phyloP scores from a whole-genome alignment of 2,329 filamentous ascomycete species.

The Huntiella decipiens region DNA sequence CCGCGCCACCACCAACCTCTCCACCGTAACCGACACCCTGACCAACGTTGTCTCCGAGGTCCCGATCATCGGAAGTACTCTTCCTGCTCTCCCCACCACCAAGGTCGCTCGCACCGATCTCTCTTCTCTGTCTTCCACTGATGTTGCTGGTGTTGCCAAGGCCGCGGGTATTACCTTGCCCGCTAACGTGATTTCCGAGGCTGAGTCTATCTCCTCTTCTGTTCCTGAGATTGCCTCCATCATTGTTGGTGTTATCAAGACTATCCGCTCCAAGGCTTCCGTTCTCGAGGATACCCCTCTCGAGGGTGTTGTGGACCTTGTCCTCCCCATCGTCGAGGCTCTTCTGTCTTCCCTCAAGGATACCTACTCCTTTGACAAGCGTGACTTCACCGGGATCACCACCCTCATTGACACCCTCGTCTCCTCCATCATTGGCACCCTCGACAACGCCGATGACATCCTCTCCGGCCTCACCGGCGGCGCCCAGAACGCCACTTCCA shows the following conservation, averaged over 20 bases:
- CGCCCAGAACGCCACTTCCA: background rate
- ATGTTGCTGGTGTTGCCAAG: background rate
- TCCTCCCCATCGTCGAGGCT: constrained; percentile 6
- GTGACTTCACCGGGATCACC: background rate
- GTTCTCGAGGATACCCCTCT: constrained; percentile 1
- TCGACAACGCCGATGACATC: background rate
- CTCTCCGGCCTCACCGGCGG: background rate
- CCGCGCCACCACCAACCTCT: background rate
- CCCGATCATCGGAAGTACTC: background rate
- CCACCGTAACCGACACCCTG: background rate
- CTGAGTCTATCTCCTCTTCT: background rate
- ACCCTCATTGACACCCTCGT: background rate
- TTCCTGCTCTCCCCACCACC: background rate
- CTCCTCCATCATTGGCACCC: background rate
- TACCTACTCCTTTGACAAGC: background rate
- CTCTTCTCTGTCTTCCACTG: background rate
- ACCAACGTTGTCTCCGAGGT: background rate
- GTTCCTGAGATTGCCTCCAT: constrained; percentile 3
- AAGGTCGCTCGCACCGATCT: background rate
- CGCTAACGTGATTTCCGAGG: constrained; percentile 1
- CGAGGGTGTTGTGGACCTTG: constrained; percentile 2
- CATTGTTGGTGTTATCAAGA: constrained; percentile 5
- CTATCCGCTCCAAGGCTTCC: background rate
- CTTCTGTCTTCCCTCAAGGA: background rate
- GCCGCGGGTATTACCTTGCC: constrained; percentile 3